Conservation (phyloP, 1,284 basidiomycete genomes). For the Limonomyces culmigenus region DNA sequence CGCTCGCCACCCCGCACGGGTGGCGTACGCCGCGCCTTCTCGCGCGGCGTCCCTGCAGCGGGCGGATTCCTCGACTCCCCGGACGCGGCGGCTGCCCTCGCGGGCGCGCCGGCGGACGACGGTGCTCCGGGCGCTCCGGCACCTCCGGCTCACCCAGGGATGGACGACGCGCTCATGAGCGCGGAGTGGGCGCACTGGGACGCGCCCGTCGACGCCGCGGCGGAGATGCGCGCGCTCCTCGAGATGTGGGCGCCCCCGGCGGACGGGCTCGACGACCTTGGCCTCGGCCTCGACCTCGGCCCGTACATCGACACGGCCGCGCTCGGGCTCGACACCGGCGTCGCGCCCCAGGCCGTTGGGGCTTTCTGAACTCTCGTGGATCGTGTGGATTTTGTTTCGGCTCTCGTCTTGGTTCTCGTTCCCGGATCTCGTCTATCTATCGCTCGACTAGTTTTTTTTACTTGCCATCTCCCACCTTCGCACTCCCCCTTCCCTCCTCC, state of each 20-base stretch:
- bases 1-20: constrained; percentile 91
- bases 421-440: neutral
- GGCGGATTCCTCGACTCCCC: constrained; percentile 36
- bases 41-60: constrained; percentile 71
- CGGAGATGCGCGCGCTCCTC: neutral
- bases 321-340: neutral
- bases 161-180: neutral
- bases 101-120: constrained; percentile 2
- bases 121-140: neutral
- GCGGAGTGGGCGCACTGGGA: neutral
- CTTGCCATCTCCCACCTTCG: neutral
- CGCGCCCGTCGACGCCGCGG: neutral
- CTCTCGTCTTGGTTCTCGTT: neutral
- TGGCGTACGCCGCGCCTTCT: constrained; percentile 55
- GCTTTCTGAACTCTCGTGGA: neutral
- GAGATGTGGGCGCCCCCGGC: neutral
- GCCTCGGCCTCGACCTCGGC: neutral
- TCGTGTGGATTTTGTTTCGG: neutral
- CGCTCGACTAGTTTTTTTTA: neutral
- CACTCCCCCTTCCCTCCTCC: neutral
- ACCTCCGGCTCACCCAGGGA: neutral
- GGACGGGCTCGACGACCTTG: neutral
- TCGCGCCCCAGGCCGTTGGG: neutral
- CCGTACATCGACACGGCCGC: neutral
- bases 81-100: constrained; percentile 13